A percentile compares a stretch with the other conserved stretches of the same genome.
phyloP scores from a whole-genome alignment of 1,284 basidiomycete genomes.

The Fomitopsis schrenkii region DNA sequence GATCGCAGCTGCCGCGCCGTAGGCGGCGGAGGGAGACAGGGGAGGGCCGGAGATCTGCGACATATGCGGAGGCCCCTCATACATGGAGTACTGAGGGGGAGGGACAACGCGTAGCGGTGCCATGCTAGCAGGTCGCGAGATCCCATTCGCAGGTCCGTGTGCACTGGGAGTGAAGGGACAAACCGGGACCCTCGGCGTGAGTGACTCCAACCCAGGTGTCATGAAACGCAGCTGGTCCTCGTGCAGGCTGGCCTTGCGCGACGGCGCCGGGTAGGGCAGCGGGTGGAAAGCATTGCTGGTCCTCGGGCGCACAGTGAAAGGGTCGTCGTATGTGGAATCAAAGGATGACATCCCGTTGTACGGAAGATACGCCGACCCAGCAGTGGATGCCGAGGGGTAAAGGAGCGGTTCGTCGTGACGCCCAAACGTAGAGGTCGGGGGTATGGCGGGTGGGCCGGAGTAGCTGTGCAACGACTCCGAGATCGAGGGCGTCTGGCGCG shows the following conservation, averaged over 20 bases:
- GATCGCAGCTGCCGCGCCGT: background rate
- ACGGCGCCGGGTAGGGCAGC: conserved; percentile 27
- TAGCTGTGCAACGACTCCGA: conserved; percentile 3
- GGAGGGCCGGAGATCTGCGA: conserved; percentile 3
- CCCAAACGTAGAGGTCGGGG: conserved; percentile 15
- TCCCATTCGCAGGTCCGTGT: background rate
- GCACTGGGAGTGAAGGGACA: conserved; percentile 4
- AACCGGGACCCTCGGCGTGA: conserved; percentile 11
- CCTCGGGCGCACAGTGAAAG: conserved; percentile 53
- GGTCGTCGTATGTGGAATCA: conserved; percentile 31
- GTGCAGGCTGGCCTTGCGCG: conserved; percentile 42
- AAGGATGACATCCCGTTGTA: conserved; percentile 8
- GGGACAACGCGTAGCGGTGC: background rate
- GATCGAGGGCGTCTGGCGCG: conserved; percentile 7
- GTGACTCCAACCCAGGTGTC: conserved; percentile 21
- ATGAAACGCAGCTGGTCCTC: conserved; percentile 48
- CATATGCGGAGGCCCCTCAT: background rate
- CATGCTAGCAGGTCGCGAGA: background rate
- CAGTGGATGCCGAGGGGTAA: conserved; percentile 28
- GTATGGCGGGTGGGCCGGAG: conserved; percentile 17
- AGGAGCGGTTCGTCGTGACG: conserved; percentile 21
- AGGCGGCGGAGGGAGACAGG: conserved; percentile 13
- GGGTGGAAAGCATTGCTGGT: conserved; percentile 55
- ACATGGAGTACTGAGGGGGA: background rate
- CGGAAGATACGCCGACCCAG: conserved; percentile 4